Conservation (phyloP, 345 rosid species). For the Turritis glabra region DNA sequence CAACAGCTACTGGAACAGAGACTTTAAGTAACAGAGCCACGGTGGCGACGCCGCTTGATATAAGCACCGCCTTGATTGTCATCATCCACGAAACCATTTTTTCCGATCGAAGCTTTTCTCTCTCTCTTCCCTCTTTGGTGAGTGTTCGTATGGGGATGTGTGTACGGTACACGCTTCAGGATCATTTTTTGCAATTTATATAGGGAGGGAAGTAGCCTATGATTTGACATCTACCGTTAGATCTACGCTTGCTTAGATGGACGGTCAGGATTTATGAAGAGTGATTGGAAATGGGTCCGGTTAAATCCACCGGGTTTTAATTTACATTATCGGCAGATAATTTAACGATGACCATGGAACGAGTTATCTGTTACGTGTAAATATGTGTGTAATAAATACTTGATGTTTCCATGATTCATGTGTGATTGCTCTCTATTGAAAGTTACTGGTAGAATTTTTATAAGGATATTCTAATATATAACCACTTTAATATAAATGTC, state of each 20-base stretch:
- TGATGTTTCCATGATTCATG: neutral
- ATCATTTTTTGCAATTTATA: constrained; percentile 11
- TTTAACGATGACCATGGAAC: constrained; percentile 21
- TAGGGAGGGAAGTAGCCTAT: constrained; percentile 20
- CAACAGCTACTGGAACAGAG: constrained; percentile 32
- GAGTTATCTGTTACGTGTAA: constrained; percentile 12
- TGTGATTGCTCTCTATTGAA: constrained; percentile 8
- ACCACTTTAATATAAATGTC: neutral
- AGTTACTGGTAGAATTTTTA: constrained; percentile 14
- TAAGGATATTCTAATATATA: constrained; percentile 14
- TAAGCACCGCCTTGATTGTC: constrained; percentile 36
- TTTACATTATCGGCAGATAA: constrained; percentile 8
- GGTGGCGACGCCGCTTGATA: constrained; percentile 34
- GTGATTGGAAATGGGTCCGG: constrained; percentile 24
- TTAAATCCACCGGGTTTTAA: neutral
- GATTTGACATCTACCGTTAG: constrained; percentile 17
- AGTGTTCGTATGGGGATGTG: constrained; percentile 28
- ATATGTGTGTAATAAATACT: neutral
- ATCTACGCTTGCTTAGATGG: constrained; percentile 15
- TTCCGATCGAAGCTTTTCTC: neutral
- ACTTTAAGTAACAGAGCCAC: constrained; percentile 23
- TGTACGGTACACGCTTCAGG: constrained; percentile 23
- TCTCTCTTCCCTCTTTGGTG: constrained; percentile 10
- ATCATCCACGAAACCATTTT: constrained; percentile 38
- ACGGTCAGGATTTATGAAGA: constrained; percentile 13